Evolutionary conservation across 1,284 basidiomycete genomes (phyloP), one percentile per base, ranked within the genome.

Genomic region (Coniferiporia sulphurascens): DNA sequence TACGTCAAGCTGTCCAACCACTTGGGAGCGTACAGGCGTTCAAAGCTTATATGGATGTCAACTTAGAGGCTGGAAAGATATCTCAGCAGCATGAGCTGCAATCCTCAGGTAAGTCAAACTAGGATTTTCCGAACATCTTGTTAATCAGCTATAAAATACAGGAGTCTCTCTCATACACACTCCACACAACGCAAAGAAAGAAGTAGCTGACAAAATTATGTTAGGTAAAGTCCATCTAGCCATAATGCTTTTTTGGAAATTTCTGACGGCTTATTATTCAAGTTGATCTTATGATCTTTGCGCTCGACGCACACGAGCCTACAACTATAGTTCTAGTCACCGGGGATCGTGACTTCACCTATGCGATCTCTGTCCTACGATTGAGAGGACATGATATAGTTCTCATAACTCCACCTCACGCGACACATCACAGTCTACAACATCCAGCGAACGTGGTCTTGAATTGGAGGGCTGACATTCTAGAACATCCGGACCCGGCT

Each of bases 231-330:
- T 15, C 32, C 21, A 15, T 35, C 7, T 43, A 21, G 4, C 48
- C 13, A 8, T 3, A 12, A 44, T 21, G 9, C 9, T 8, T 35
- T 43, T 17, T 9, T 38, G n/a, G 8, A 35, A 46, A 35, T n/a
- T 22, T 46, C 32, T 34, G 4, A 43, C 22, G 3, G 10, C 35
- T 35, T 22, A n/a, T 34, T 27, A 2, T n/a, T 41, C 17, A 49
- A 84, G 82, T 81, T 22, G 84, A 86, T 64, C 83, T 86, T 78
- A 69, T 85, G 56, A 73, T 77, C 0, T 79, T 79, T 68, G 82
- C 81, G 1, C 78, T 83, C 58, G 83, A 85, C 69, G 77, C 78
- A 59, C 74, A 78, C 8, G 61, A 74, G 2, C 78, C 80, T 1
- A 72, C 74, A 41, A 83, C 82, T 3, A 72, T 84, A 48, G 67